A percentile compares a stretch with the other conserved stretches of the same genome.
Conservation (phyloP, 352 stramenopile species). For the Thraustochytrium sp. region DNA sequence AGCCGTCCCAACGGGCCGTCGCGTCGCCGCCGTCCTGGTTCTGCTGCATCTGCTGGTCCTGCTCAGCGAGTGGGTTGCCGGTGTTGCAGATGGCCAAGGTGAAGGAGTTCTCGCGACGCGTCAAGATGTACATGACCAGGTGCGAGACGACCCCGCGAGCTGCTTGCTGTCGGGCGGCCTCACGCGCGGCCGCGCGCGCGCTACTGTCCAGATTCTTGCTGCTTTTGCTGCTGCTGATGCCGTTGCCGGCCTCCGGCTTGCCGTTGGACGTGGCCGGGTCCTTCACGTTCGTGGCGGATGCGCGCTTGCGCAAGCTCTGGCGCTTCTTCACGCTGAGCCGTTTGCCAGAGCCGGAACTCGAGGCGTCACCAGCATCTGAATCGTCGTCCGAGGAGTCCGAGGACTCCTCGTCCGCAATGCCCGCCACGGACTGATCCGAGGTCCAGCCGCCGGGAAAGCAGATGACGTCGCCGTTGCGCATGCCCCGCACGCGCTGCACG, state of each 20-base stretch:
- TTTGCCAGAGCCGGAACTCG: background rate
- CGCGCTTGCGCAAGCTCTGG: background rate
- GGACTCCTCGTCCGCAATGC: background rate
- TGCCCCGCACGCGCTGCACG: slow-evolving; percentile 15
- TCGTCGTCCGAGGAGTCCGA: slow-evolving; percentile 29
- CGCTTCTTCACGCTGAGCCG: background rate
- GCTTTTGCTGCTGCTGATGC: too few species aligned
- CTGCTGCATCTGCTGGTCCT: slow-evolving; percentile 28
- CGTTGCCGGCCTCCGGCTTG: too few species aligned
- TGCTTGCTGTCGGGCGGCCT: background rate
- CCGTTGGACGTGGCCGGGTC: too few species aligned
- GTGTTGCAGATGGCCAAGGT: slow-evolving; percentile 22
- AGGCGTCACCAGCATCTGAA: background rate
- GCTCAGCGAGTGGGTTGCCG: background rate
- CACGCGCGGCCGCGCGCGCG: too few species aligned
- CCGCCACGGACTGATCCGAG: background rate
- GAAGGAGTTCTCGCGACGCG: background rate
- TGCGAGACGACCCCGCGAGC: slow-evolving; percentile 7
- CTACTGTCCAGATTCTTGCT: too few species aligned
- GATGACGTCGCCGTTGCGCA: slow-evolving; percentile 34
- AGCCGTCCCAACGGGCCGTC: slow-evolving; percentile 1
- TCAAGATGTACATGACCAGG: slow-evolving; percentile 35
- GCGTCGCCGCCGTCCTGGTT: background rate
- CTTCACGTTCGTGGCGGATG: background rate
- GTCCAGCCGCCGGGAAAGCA: slow-evolving; percentile 40